These are phyloP conservation scores for Sarcodon sp. DNA, from an alignment of 768 basidiomycete genomes.

Conservation along the genomic window DNA sequence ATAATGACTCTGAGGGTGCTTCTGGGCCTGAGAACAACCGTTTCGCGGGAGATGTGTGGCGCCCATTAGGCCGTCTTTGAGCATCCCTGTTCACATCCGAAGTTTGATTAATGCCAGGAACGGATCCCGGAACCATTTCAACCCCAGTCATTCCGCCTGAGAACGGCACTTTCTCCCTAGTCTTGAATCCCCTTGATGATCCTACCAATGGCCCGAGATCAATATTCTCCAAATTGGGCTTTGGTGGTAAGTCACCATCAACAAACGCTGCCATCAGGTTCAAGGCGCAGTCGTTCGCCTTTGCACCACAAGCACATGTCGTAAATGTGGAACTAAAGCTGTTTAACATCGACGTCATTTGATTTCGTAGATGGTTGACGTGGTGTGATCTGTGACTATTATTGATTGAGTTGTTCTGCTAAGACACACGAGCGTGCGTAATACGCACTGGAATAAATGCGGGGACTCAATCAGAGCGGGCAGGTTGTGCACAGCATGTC, in stretches of 20 bases:
- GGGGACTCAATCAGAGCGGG: conserved; percentile 54
- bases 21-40: no score
- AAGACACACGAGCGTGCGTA: background rate
- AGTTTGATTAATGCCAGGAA: no score
- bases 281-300: conserved; percentile 49
- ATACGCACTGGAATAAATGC: conserved; percentile 42
- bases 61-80: no score
- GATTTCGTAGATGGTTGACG: conserved; percentile 40
- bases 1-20: no score
- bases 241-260: conserved; percentile 21
- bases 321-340: conserved; percentile 59
- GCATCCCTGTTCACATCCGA: no score
- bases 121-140: conserved; percentile 29
- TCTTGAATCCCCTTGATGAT: conserved; percentile 43
- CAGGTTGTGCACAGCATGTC: conserved; percentile 67
- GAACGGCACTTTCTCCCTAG: conserved; percentile 39
- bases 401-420: conserved; percentile 1
- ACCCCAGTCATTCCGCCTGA: conserved; percentile 55
- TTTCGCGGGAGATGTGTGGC: no score
- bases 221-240: conserved; percentile 10
- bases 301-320: conserved; percentile 61
- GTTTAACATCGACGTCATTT: conserved; percentile 60
- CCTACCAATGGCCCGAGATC: conserved; percentile 60
- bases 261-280: conserved; percentile 57
- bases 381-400: conserved; percentile 26